Evolutionary conservation across 2,329 filamentous ascomycete genomes (phyloP).

Genomic region (Pseudofabraea citricarpa): DNA sequence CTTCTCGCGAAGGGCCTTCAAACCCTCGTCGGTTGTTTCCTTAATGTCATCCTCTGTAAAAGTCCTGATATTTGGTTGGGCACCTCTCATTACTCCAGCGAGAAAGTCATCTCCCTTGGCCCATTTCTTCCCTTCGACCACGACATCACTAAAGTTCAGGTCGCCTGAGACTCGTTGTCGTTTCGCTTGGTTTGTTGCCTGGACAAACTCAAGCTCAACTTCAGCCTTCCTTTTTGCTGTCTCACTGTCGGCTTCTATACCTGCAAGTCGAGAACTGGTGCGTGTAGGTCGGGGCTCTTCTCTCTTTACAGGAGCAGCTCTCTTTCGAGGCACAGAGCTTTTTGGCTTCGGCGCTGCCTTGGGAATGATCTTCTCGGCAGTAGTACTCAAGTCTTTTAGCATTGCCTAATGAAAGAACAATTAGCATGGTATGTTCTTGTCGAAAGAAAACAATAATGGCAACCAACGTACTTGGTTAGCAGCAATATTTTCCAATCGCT

Average conservation of each 20-base stretch:
- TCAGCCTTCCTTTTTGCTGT: conserved; percentile 65
- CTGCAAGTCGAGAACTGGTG: conserved; percentile 54
- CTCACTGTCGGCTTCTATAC: conserved; percentile 49
- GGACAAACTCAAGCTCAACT: conserved; percentile 52
- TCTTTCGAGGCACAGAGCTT: conserved; percentile 33
- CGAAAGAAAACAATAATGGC: no score
- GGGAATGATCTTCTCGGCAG: conserved; percentile 65
- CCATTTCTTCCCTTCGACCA: conserved; percentile 76
- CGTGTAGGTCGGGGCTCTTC: conserved; percentile 47
- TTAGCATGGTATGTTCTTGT: no score
- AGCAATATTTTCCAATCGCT: conserved; percentile 80
- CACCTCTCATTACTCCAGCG: conserved; percentile 58
- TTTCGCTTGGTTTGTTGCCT: conserved; percentile 53
- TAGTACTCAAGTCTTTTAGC: conserved; percentile 69
- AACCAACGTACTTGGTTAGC: conserved; percentile 84
- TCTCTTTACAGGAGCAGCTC: conserved; percentile 39
- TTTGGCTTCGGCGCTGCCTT: conserved; percentile 47
- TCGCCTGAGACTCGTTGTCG: conserved; percentile 60
- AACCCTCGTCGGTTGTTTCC: conserved; percentile 69
- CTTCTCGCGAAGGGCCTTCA: conserved; percentile 68
- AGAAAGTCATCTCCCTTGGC: conserved; percentile 63
- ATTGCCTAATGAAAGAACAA: no score
- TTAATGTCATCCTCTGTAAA: conserved; percentile 82
- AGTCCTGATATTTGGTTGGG: conserved; percentile 76
- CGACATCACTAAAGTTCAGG: conserved; percentile 70